Evolutionary conservation across 1,139 yeast genomes (phyloP).

Genomic region (Debaryomyces fabryi): DNA sequence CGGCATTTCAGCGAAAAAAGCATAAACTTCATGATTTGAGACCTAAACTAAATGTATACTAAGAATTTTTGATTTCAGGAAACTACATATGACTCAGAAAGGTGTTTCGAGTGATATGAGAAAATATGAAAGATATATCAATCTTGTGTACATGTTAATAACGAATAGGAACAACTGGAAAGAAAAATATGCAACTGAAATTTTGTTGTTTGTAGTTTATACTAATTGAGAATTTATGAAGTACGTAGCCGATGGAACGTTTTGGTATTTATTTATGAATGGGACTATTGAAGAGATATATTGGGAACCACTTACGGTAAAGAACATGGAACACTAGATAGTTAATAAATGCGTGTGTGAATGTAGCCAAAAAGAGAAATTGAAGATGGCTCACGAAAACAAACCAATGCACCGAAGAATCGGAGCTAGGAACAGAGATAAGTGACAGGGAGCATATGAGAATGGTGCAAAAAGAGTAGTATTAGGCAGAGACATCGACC

Average conservation of each 20-base stretch:
- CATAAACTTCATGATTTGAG: not conserved
- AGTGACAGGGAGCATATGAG: not conserved
- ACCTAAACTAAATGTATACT: no score
- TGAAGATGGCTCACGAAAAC: not conserved
- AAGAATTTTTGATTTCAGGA: not conserved
- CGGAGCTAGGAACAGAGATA: not conserved
- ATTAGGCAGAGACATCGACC: not conserved
- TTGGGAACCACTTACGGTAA: not conserved
- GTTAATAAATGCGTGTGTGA: not conserved
- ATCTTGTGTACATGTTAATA: not conserved
- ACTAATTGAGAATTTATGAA: constrained; percentile 1
- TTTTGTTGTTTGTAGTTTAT: not conserved
- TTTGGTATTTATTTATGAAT: constrained; percentile 1
- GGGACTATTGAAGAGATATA: not conserved
- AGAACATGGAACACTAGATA: not conserved
- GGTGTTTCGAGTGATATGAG: not conserved
- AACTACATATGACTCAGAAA: not conserved
- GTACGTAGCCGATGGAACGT: not conserved
- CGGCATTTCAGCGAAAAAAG: not conserved
- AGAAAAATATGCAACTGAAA: not conserved
- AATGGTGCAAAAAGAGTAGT: no score
- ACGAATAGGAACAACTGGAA: not conserved
- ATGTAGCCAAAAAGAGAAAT: not conserved
- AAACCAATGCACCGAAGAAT: not conserved
- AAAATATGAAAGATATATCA: not conserved